Evolutionary conservation across 345 rosid genomes (phyloP), one percentile per base, ranked within the genome.

Genomic region (Eucalyptus curtisii): DNA sequence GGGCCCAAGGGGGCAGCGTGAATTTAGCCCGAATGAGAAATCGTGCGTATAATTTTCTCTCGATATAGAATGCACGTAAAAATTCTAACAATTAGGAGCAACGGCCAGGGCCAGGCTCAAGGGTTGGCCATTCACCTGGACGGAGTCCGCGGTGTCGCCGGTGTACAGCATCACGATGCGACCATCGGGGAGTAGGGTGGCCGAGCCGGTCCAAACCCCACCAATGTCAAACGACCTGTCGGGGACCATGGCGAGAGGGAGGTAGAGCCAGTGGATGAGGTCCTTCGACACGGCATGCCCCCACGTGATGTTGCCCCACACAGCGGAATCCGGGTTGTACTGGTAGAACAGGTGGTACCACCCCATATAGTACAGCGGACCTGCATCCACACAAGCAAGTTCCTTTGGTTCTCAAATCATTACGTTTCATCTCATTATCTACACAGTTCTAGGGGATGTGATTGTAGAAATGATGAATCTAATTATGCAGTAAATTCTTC

Each of bases 261-360:
- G 96, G 86, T 96, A 93, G 47, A 95, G 91, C 99, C 99, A 98
- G 84, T 98, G 99, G 87, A 98, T 95, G 66, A 98, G 87, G 94
- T 98, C 99, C 91, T 49, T 91, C 53, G 98, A 97, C 13, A 97
- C 96, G 22, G 99, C 95, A 45, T 97, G 99, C 88, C 99, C 99
- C 99, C 99, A 98, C 13, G 97, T 95, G 87, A 98, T 98, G 91
- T 97, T 96, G 57, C 99, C 99, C 99, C 99, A 96, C 22, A 93
- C 90, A 2, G 99, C 98, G 42, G 98, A 95, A 59, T 96, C 95
- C 37, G 98, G 99, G 86, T 98, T 97, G 90, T 96, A 98, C 71
- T 98, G 99, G 92, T 97, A 97, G 94, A 98, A 98, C 17, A 98
- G 93, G 90, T 98, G 99, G 91, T 98, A 97, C 97, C 96, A 96